These are phyloP conservation scores for Voacanga thouarsii DNA, from an alignment of 257 asterid genomes.

Conservation along the genomic window DNA sequence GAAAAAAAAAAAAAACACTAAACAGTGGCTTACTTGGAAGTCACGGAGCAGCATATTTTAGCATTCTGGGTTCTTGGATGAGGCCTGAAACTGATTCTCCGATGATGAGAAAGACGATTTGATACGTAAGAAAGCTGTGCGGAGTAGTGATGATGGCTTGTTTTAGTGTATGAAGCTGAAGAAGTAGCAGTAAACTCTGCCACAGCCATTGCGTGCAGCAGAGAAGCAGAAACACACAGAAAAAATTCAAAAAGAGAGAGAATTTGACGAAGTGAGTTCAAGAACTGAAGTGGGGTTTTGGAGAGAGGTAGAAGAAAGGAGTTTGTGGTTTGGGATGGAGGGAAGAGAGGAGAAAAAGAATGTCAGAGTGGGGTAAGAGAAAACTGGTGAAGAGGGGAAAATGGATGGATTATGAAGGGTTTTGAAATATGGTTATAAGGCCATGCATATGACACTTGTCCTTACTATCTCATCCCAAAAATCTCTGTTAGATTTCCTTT, in stretches of 20 bases:
- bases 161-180: conserved; percentile 32
- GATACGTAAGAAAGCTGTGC: conserved; percentile 52
- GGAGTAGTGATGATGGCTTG: conserved; percentile 34
- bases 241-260: not conserved
- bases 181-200: conserved; percentile 52
- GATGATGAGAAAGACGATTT: conserved; percentile 33
- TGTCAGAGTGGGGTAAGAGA: conserved; percentile 10
- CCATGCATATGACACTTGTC: conserved; percentile 29
- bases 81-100: conserved; percentile 37
- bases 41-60: conserved; percentile 70
- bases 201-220: conserved; percentile 58
- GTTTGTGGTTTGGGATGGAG: conserved; percentile 24
- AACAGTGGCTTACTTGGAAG: conserved; percentile 47
- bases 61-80: conserved; percentile 29
- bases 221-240: not conserved
- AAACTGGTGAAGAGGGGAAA: not conserved
- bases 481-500: not conserved
- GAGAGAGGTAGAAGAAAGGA: conserved; percentile 1
- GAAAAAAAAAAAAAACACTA: no score
- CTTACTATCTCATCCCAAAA: conserved; percentile 4
- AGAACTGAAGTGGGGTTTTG: not conserved
- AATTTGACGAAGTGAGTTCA: not conserved
- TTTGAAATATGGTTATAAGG: conserved; percentile 57
- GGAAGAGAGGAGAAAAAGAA: not conserved
- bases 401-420: conserved; percentile 17